Evolutionary conservation across 306 rosid genomes (phyloP).

Genomic region (Fragaria iinumae): DNA sequence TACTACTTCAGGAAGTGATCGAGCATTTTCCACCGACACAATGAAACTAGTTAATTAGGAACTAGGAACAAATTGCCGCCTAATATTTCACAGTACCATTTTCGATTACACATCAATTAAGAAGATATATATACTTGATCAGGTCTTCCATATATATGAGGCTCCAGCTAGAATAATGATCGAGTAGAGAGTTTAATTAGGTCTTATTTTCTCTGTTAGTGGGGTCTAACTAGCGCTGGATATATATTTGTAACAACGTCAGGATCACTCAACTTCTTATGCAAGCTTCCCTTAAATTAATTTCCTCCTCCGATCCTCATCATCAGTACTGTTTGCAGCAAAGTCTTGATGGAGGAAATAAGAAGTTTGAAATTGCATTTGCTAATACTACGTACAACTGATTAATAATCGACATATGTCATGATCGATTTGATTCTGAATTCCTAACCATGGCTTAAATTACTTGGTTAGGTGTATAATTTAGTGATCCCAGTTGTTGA

Average conservation of each 20-base stretch:
- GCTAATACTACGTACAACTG: not conserved
- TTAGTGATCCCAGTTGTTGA: slow-evolving; percentile 3
- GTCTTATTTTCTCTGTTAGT: not conserved
- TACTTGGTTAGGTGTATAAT: slow-evolving; percentile 22
- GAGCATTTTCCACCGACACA: not conserved
- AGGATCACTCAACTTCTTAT: slow-evolving; percentile 18
- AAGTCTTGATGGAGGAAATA: not conserved
- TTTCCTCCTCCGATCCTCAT: too few species aligned
- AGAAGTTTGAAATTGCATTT: not conserved
- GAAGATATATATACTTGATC: not conserved
- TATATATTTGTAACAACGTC: not conserved
- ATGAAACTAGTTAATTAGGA: not conserved
- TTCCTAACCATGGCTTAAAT: not conserved
- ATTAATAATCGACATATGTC: not conserved
- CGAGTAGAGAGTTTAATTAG: not conserved
- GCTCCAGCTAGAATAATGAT: not conserved
- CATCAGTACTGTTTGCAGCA: not conserved
- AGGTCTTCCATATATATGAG: not conserved
- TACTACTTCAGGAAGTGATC: not conserved
- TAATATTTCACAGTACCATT: not conserved
- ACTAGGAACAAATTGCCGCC: not conserved
- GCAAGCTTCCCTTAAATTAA: not conserved
- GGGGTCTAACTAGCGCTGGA: not conserved
- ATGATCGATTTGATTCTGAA: slow-evolving; percentile 4
- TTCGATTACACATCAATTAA: not conserved